phyloP scores from a whole-genome alignment of 805 yeast species.

The Candida xiaguanensis region DNA sequence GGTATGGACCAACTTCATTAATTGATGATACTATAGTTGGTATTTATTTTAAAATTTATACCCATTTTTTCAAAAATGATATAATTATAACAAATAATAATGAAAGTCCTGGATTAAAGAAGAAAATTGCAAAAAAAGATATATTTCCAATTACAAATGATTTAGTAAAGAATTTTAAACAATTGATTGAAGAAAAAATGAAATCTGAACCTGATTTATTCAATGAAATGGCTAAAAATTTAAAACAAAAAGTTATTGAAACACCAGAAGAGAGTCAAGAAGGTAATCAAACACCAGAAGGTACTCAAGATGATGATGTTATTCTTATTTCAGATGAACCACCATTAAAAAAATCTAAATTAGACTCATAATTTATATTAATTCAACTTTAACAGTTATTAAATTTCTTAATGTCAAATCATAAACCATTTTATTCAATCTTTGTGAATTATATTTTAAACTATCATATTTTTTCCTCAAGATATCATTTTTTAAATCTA shows the following conservation, averaged over 20 bases:
- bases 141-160: conserved; percentile 39
- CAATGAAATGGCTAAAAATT: conserved; percentile 20
- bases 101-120: conserved; percentile 25
- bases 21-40: conserved; percentile 72
- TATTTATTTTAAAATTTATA: conserved; percentile 51
- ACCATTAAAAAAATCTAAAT: conserved; percentile 2
- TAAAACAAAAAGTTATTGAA: not conserved
- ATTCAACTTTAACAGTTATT: conserved; percentile 12
- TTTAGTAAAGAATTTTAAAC: conserved; percentile 24
- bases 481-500: conserved; percentile 27
- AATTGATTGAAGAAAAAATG: conserved; percentile 27
- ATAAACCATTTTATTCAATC: conserved; percentile 23
- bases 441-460: conserved; percentile 25
- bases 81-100: conserved; percentile 2
- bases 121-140: conserved; percentile 40
- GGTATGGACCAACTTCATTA: conserved; percentile 72
- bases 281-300: no score
- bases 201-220: conserved; percentile 29
- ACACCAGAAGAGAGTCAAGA: not conserved
- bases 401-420: conserved; percentile 20
- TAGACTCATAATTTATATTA: conserved; percentile 1
- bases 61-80: conserved; percentile 14
- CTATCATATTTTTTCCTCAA: conserved; percentile 26
- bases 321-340: no score
- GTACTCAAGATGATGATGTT: no score